A percentile compares a stretch with the other conserved stretches of the same genome.
Conservation (phyloP, 2,329 filamentous ascomycete species). For the Colletotrichum sidae region DNA sequence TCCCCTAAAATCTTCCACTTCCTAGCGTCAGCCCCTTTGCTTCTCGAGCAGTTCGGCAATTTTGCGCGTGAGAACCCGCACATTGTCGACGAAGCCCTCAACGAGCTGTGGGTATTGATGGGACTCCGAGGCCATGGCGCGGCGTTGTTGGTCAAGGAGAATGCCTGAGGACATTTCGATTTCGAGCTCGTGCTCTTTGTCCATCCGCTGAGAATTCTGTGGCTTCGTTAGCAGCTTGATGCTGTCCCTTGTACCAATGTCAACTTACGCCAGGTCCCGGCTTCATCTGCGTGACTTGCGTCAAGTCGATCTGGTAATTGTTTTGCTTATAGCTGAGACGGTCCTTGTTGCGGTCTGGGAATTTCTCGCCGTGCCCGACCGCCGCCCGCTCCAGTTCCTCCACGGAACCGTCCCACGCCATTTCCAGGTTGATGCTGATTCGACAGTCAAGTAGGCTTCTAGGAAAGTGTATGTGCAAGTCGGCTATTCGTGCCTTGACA, state of each 20-base stretch:
- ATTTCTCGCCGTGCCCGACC: conserved; percentile 50
- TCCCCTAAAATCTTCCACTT: conserved; percentile 24
- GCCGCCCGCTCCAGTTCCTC: conserved; percentile 62
- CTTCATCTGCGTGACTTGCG: conserved; percentile 77
- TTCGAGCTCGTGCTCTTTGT: conserved; percentile 85
- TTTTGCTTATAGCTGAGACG: conserved; percentile 91
- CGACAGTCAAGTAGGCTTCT: conserved; percentile 85
- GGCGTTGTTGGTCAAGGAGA: conserved; percentile 74
- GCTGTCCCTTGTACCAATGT: neutral
- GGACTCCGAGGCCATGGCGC: conserved; percentile 61
- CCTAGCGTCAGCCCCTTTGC: too few relatives aligned
- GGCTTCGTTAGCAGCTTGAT: conserved; percentile 12
- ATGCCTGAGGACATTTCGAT: conserved; percentile 76
- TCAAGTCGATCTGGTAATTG: conserved; percentile 90
- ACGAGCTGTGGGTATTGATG: conserved; percentile 76
- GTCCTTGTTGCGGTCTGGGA: conserved; percentile 83
- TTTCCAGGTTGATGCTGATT: conserved; percentile 94
- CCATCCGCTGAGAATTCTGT: conserved; percentile 53
- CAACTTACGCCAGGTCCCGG: conserved; percentile 52
- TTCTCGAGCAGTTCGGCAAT: conserved; percentile 46
- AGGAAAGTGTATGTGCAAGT: conserved; percentile 89
- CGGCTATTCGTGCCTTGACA: conserved; percentile 88
- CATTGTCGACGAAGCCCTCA: conserved; percentile 80
- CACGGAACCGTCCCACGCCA: conserved; percentile 80
- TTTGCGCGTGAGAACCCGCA: conserved; percentile 67